Evolutionary conservation across 176 grass and related monocot species (phyloP).

Genomic region (Oryza rufipogon): DNA sequence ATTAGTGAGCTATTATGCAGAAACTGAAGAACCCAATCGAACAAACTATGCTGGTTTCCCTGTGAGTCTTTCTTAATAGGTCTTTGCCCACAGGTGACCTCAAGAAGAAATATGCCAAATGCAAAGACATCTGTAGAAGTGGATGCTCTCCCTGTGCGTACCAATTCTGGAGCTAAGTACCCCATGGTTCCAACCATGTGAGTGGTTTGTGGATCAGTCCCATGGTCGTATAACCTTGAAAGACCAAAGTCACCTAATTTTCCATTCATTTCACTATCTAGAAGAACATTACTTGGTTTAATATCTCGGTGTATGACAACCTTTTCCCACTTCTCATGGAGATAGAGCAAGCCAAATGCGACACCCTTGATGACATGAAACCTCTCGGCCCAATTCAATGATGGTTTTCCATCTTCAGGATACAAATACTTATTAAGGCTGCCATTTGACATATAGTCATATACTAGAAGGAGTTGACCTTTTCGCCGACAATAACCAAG

Average conservation of each 20-base stretch:
- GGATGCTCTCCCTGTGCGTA: conserved; percentile 38
- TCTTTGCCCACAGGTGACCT: conserved; percentile 30
- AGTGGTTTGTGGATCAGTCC: conserved; percentile 24
- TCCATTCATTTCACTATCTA: conserved; percentile 41
- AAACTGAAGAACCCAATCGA: conserved; percentile 31
- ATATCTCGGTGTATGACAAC: conserved; percentile 42
- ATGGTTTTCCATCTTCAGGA: background rate
- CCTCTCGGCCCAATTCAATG: conserved; percentile 14
- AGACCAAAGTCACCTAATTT: conserved; percentile 44
- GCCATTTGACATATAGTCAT: conserved; percentile 41
- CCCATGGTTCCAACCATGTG: conserved; percentile 51
- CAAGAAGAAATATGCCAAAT: conserved; percentile 38
- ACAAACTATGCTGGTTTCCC: conserved; percentile 3
- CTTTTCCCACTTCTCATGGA: conserved; percentile 51
- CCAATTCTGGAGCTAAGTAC: conserved; percentile 36
- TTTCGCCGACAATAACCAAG: background rate
- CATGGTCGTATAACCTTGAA: conserved; percentile 45
- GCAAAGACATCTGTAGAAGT: conserved; percentile 21
- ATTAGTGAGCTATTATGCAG: background rate
- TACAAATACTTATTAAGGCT: conserved; percentile 16
- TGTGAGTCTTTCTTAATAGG: conserved; percentile 16
- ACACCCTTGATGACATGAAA: conserved; percentile 26
- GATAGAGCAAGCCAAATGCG: conserved; percentile 29
- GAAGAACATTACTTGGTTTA: conserved; percentile 39
- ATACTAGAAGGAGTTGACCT: conserved; percentile 37